Evolutionary conservation across 2,329 filamentous ascomycete species (phyloP).

Genomic region (Sporothrix euskadiensis): DNA sequence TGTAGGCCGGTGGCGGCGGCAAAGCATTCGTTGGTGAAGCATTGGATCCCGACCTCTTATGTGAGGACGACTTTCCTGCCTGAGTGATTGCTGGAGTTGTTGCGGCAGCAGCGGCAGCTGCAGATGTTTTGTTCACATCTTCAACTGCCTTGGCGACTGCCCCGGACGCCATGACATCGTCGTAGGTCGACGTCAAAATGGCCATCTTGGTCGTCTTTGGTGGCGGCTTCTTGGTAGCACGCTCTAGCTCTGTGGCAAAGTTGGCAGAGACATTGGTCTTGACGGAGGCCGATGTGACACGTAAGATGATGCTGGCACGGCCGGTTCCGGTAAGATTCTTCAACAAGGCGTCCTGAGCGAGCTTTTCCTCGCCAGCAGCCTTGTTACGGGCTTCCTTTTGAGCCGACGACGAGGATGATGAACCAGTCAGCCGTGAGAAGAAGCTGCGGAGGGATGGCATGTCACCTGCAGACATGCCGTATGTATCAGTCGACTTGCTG

Average conservation of each 20-base stretch:
- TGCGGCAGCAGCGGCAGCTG: background rate
- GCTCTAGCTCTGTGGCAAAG: conserved; percentile 83
- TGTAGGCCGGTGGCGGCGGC: conserved; percentile 43
- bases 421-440: conserved; percentile 71
- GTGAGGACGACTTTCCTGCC: background rate
- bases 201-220: conserved; percentile 84
- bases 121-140: background rate
- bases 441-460: conserved; percentile 71
- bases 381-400: conserved; percentile 55
- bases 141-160: conserved; percentile 29
- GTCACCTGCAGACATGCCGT: conserved; percentile 51
- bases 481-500: conserved; percentile 50
- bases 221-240: conserved; percentile 95
- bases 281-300: conserved; percentile 81
- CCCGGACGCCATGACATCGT: conserved; percentile 70
- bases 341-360: conserved; percentile 60
- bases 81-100: background rate
- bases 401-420: conserved; percentile 45
- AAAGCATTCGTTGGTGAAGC: background rate
- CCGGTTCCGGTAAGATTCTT: conserved; percentile 72
- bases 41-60: background rate
- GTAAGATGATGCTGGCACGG: conserved; percentile 80
- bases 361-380: conserved; percentile 62
- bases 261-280: conserved; percentile 70
- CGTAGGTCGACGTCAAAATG: conserved; percentile 87